These are phyloP conservation scores for Beauveria brongniartii DNA, from an alignment of 2,329 filamentous ascomycete genomes.

Conservation along the genomic window DNA sequence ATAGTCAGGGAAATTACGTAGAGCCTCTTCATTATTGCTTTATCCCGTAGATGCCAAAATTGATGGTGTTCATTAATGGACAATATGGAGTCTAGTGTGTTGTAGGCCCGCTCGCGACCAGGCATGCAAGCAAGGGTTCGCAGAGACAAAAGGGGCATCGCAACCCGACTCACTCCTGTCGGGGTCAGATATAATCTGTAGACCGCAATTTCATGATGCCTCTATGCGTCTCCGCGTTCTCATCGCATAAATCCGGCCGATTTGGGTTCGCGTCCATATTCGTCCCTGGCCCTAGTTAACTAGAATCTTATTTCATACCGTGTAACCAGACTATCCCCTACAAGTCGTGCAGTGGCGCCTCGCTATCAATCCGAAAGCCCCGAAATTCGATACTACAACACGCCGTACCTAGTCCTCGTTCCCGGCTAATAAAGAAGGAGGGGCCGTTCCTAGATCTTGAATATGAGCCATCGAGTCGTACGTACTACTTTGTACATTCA, in stretches of 20 bases:
- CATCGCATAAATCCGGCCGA: too few relatives aligned
- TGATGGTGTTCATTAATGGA: background rate
- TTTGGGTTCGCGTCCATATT: too few relatives aligned
- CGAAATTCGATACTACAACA: background rate
- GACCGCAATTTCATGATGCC: background rate
- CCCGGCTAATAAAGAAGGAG: background rate
- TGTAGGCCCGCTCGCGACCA: background rate
- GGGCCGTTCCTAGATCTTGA: background rate
- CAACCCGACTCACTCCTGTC: background rate
- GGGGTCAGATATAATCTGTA: background rate
- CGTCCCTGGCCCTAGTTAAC: too few relatives aligned
- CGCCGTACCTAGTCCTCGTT: background rate
- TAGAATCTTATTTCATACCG: too few relatives aligned
- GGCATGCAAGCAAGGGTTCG: background rate
- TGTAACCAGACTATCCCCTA: too few relatives aligned
- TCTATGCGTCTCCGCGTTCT: too few relatives aligned
- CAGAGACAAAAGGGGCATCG: background rate
- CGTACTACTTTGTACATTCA: too few relatives aligned
- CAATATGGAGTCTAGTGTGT: background rate
- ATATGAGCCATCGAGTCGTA: background rate
- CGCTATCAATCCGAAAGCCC: background rate
- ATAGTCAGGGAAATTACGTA: background rate
- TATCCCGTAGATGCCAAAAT: slow-evolving; percentile 3
- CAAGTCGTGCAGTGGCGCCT: background rate
- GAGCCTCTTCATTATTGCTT: background rate